A percentile compares a stretch with the other conserved stretches of the same genome.
Conservation (phyloP, 495 filamentous ascomycete species). For the Talaromyces stipitatus region DNA sequence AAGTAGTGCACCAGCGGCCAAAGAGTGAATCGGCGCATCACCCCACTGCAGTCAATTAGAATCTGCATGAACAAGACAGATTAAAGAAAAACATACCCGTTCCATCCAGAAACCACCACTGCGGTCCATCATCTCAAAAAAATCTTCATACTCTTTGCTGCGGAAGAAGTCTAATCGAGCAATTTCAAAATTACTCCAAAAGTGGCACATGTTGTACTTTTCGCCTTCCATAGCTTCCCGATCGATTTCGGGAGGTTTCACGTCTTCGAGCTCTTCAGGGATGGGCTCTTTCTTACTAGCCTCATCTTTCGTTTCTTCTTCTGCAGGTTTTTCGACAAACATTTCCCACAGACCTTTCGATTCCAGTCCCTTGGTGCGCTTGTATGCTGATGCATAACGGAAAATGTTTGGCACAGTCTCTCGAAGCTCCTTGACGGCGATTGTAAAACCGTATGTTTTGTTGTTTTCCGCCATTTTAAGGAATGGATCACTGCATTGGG, state of each 20-base stretch:
- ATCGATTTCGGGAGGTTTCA: slow-evolving; percentile 71
- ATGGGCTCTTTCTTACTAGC: slow-evolving; percentile 65
- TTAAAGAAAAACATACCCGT: slow-evolving; percentile 53
- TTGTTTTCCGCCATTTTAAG: slow-evolving; percentile 82
- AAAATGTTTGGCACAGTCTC: slow-evolving; percentile 99
- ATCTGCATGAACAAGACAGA: neutral
- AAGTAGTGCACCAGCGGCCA: slow-evolving; percentile 86
- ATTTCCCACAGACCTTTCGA: slow-evolving; percentile 98
- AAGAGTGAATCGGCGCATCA: slow-evolving; percentile 96
- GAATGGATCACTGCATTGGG: slow-evolving; percentile 76
- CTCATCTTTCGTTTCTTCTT: slow-evolving; percentile 43
- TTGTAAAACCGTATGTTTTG: slow-evolving; percentile 99
- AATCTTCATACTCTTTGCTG: slow-evolving; percentile 93
- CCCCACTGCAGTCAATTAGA: slow-evolving; percentile 66
- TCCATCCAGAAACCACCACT: slow-evolving; percentile 99
- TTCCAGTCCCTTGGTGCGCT: slow-evolving; percentile 81
- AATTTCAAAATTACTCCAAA: slow-evolving; percentile 99
- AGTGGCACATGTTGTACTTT: slow-evolving; percentile 99
- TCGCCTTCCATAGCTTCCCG: slow-evolving; percentile 95
- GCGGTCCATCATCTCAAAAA: slow-evolving; percentile 98
- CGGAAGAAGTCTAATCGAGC: slow-evolving; percentile 91
- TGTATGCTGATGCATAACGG: slow-evolving; percentile 98
- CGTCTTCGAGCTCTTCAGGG: slow-evolving; percentile 75
- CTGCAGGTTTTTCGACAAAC: slow-evolving; percentile 73
- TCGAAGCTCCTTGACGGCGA: slow-evolving; percentile 95